A percentile compares a stretch with the other conserved stretches of the same genome.
Conservation (phyloP, 371 early-diverging fungal species). For the Mucor piriformis region DNA sequence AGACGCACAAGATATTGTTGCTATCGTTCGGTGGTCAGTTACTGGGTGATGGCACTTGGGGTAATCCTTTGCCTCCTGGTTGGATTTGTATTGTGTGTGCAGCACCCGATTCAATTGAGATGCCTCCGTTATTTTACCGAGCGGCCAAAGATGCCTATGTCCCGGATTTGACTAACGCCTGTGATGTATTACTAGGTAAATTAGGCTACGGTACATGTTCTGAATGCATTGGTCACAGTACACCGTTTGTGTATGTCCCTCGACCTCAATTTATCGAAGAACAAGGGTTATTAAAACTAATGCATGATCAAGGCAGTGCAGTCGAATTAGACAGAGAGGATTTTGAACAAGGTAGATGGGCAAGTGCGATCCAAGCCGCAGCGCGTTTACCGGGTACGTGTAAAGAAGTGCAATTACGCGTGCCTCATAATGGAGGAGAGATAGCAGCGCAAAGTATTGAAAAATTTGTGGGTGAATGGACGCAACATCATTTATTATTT, state of each 20-base stretch:
- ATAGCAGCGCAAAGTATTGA: constrained; percentile 54
- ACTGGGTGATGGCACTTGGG: constrained; percentile 53
- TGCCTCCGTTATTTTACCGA: constrained; percentile 62
- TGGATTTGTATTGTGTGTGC: constrained; percentile 82
- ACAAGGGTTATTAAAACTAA: constrained; percentile 66
- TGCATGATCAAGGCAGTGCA: constrained; percentile 66
- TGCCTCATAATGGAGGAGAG: constrained; percentile 61
- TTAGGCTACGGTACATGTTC: constrained; percentile 84
- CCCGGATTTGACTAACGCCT: constrained; percentile 76
- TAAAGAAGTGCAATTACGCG: constrained; percentile 34
- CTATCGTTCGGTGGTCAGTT: constrained; percentile 81
- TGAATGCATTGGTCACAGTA: constrained; percentile 75
- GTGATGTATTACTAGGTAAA: constrained; percentile 79
- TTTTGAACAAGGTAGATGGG: constrained; percentile 68
- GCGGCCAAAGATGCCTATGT: constrained; percentile 71
- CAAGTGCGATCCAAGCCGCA: constrained; percentile 45
- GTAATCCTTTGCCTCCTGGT: constrained; percentile 66
- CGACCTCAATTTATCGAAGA: constrained; percentile 84
- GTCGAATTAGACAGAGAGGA: constrained; percentile 65
- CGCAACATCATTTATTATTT: not conserved
- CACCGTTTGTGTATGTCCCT: constrained; percentile 77
- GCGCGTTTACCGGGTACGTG: constrained; percentile 41
- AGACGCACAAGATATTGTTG: constrained; percentile 62
- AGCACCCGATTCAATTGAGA: constrained; percentile 52
- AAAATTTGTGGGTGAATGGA: constrained; percentile 51